Evolutionary conservation across 352 stramenopile species (phyloP).

Genomic region (Globisporangium spiculum): DNA sequence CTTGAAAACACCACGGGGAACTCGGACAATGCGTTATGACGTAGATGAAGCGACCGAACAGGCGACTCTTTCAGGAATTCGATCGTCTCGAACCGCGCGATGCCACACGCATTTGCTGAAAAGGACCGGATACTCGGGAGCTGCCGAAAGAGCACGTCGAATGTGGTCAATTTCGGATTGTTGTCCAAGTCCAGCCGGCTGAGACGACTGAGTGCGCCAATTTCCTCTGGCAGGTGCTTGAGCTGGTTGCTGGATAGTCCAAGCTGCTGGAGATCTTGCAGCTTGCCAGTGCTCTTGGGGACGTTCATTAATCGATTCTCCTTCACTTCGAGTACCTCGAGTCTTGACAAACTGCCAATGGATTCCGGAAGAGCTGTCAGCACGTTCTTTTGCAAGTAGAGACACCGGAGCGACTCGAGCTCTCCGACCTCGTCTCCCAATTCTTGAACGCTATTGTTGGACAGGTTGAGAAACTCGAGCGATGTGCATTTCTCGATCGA

Average conservation of each 20-base stretch:
- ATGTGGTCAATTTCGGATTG: conserved; percentile 35
- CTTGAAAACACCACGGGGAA: conserved; percentile 40
- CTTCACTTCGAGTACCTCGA: conserved; percentile 37
- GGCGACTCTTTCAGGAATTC: conserved; percentile 48
- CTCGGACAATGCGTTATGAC: conserved; percentile 39
- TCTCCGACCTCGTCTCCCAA: conserved; percentile 45
- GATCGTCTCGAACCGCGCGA: conserved; percentile 39
- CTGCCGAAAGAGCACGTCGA: conserved; percentile 36
- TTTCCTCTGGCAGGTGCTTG: conserved; percentile 35
- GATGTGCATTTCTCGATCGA: conserved; percentile 48
- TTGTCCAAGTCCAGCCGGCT: conserved; percentile 35
- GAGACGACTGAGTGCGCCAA: conserved; percentile 29
- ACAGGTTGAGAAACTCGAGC: conserved; percentile 50
- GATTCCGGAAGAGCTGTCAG: conserved; percentile 36
- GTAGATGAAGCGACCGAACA: conserved; percentile 31
- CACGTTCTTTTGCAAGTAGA: conserved; percentile 46
- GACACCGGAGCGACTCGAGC: conserved; percentile 29
- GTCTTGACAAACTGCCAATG: conserved; percentile 33
- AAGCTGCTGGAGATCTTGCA: conserved; percentile 41
- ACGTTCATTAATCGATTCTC: conserved; percentile 44
- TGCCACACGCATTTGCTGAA: conserved; percentile 35
- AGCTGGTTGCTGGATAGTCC: conserved; percentile 43
- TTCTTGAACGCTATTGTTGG: conserved; percentile 36
- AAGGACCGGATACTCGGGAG: conserved; percentile 29
- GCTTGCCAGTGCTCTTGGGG: conserved; percentile 34